Conservation (phyloP, 2,329 filamentous ascomycete genomes). For the Ceratocystiopsis sp. region DNA sequence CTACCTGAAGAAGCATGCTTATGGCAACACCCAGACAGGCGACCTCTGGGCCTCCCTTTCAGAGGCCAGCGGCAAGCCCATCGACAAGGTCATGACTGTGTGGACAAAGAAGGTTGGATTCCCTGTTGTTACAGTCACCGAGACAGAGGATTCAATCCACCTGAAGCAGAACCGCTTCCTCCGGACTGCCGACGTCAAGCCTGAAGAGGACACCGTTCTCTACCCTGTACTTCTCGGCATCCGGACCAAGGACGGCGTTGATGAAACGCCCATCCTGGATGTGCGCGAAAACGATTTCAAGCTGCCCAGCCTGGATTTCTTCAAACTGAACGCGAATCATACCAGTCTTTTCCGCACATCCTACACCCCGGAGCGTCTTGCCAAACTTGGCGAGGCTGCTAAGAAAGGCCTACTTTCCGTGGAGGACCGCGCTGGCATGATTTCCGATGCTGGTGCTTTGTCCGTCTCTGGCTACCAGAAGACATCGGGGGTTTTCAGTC, state of each 20-base stretch:
- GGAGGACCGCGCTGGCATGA: constrained; percentile 88
- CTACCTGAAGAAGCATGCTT: constrained; percentile 94
- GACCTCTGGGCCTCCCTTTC: constrained; percentile 82
- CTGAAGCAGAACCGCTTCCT: constrained; percentile 93
- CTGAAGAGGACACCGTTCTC: constrained; percentile 74
- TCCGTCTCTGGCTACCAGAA: constrained; percentile 84
- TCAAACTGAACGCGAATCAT: constrained; percentile 92
- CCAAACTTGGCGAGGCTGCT: constrained; percentile 76
- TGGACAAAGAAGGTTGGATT: constrained; percentile 97
- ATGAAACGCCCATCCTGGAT: constrained; percentile 54
- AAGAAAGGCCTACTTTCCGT: constrained; percentile 66
- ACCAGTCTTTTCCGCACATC: constrained; percentile 83
- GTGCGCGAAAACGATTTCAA: constrained; percentile 63
- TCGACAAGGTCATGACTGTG: constrained; percentile 79
- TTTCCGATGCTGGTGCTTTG: constrained; percentile 79
- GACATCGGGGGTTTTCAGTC: constrained; percentile 72
- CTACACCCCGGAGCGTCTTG: constrained; percentile 66
- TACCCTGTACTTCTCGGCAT: constrained; percentile 84
- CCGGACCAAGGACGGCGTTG: constrained; percentile 65
- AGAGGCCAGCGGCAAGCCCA: constrained; percentile 78
- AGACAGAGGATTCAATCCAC: constrained; percentile 56
- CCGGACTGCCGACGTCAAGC: constrained; percentile 79
- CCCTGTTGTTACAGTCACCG: constrained; percentile 75
- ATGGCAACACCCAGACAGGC: constrained; percentile 79
- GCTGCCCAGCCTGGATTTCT: constrained; percentile 69